These are phyloP conservation scores for Globisporangium mamillatum DNA, from an alignment of 352 stramenopile genomes.

Conservation along the genomic window DNA sequence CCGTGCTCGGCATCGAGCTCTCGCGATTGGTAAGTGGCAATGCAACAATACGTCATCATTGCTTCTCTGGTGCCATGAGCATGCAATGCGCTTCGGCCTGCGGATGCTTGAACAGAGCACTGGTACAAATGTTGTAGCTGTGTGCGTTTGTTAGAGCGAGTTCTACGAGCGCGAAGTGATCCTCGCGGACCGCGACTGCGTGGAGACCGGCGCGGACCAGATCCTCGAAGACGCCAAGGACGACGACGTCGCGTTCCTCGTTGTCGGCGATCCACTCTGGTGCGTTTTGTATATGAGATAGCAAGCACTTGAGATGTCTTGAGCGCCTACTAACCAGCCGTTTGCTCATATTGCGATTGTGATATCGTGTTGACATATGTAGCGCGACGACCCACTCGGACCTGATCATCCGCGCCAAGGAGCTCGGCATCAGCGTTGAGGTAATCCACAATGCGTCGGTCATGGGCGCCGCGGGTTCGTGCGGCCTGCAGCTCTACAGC, in stretches of 20 bases:
- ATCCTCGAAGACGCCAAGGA: slow-evolving; percentile 93
- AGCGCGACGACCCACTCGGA: slow-evolving; percentile 98
- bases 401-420: slow-evolving; percentile 94
- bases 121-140: neutral
- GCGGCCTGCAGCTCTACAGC: slow-evolving; percentile 97
- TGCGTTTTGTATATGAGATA: slow-evolving; percentile 17
- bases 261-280: slow-evolving; percentile 98
- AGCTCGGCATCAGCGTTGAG: slow-evolving; percentile 92
- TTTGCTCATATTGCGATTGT: neutral
- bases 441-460: slow-evolving; percentile 98
- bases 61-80: neutral
- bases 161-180: slow-evolving; percentile 94
- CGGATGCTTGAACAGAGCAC: neutral
- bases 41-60: neutral
- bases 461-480: slow-evolving; percentile 96
- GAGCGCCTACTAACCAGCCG: neutral
- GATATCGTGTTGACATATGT: neutral
- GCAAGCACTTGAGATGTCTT: neutral
- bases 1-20: slow-evolving; percentile 90
- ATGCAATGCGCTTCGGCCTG: neutral
- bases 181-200: slow-evolving; percentile 92
- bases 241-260: slow-evolving; percentile 94
- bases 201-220: slow-evolving; percentile 95
- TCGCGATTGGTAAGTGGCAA: slow-evolving; percentile 65
- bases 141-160: slow-evolving; percentile 55